Percentiles rank a stretch among this genome's conserved stretches.
Conservation (phyloP, 1,284 basidiomycete species). For the Entoloma clypeatum region DNA sequence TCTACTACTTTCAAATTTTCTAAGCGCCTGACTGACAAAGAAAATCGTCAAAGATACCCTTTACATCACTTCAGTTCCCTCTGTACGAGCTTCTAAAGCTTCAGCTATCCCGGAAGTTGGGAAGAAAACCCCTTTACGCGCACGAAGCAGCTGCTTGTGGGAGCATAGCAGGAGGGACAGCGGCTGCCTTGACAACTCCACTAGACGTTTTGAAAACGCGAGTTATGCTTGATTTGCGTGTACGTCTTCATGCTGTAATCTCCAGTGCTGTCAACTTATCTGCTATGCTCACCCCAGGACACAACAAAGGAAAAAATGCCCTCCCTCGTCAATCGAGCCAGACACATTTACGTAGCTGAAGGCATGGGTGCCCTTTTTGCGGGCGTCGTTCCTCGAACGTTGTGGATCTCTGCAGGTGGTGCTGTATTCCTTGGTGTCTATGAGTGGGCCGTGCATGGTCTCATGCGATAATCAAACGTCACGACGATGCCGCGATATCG, state of each 20-base stretch:
- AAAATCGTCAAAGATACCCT: constrained; percentile 75
- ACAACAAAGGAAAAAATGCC: constrained; percentile 47
- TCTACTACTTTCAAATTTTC: constrained; percentile 1
- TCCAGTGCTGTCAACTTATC: not conserved
- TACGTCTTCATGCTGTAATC: constrained; percentile 33
- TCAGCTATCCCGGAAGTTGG: constrained; percentile 47
- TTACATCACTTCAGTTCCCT: constrained; percentile 97
- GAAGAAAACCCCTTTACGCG: constrained; percentile 60
- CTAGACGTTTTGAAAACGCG: constrained; percentile 97
- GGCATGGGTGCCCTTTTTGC: too few relatives aligned
- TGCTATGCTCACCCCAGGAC: constrained; percentile 34
- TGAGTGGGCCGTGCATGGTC: too few relatives aligned
- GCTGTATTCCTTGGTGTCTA: too few relatives aligned
- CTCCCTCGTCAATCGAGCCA: constrained; percentile 52
- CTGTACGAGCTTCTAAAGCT: constrained; percentile 89
- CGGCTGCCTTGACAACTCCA: constrained; percentile 90
- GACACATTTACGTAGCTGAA: constrained; percentile 68
- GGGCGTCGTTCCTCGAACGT: too few relatives aligned
- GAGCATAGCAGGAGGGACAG: constrained; percentile 85
- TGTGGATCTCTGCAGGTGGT: too few relatives aligned
- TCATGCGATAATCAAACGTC: too few relatives aligned
- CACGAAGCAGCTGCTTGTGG: constrained; percentile 92
- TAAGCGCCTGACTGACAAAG: not conserved
- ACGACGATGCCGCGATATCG: too few relatives aligned
- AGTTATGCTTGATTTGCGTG: constrained; percentile 90